These are phyloP conservation scores for Vitis cinerea DNA, from an alignment of 164 flowering plant genomes.

Conservation along the genomic window DNA sequence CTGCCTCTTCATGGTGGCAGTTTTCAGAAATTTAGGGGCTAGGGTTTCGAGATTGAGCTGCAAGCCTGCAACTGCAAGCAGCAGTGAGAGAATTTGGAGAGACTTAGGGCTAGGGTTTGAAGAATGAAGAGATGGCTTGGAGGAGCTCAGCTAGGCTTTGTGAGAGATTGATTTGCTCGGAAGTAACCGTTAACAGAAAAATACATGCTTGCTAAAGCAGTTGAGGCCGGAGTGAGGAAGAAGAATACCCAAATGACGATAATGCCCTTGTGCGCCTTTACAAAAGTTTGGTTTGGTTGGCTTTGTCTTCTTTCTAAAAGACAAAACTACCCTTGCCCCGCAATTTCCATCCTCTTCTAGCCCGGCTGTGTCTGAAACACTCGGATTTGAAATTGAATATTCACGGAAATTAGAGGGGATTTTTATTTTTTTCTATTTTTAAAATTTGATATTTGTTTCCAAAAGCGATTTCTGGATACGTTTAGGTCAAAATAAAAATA, in stretches of 20 bases:
- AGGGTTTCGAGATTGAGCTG: background rate
- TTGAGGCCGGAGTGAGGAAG: constrained; percentile 17
- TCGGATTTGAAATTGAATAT: too few relatives aligned
- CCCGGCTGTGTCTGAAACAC: too few relatives aligned
- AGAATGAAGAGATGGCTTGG: background rate
- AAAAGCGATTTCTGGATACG: too few relatives aligned
- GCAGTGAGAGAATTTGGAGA: background rate
- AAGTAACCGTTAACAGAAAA: constrained; percentile 29
- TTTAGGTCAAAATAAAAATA: too few relatives aligned
- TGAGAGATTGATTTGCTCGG: background rate
- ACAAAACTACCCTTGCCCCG: constrained; percentile 1
- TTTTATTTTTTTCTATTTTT: too few relatives aligned
- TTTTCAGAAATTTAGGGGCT: too few relatives aligned
- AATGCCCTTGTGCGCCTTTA: constrained; percentile 17
- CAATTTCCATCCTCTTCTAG: background rate
- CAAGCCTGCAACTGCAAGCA: background rate
- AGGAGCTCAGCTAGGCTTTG: background rate
- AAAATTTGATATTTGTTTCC: too few relatives aligned
- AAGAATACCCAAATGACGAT: constrained; percentile 12
- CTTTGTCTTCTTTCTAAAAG: background rate
- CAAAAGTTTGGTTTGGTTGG: background rate
- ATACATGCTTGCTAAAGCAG: background rate
- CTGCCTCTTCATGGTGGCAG: constrained; percentile 33
- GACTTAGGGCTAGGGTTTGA: background rate
- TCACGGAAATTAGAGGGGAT: too few relatives aligned